These are phyloP conservation scores for Trifolium pratense DNA, from an alignment of 306 rosid genomes.

Conservation along the genomic window DNA sequence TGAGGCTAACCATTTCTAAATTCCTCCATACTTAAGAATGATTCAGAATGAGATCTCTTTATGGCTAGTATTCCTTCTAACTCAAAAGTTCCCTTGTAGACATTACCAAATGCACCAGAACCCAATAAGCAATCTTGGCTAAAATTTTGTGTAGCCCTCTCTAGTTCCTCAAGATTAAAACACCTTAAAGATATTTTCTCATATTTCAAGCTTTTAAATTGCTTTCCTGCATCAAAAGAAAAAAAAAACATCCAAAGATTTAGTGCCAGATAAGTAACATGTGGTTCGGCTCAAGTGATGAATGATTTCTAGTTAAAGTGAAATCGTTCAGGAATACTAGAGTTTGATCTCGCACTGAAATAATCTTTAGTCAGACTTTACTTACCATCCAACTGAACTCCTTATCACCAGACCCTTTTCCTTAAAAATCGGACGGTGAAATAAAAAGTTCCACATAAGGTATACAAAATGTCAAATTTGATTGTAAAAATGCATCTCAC, in stretches of 20 bases:
- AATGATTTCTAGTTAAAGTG: too few relatives aligned
- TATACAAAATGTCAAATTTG: background rate
- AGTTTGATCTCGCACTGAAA: background rate
- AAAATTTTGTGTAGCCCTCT: constrained; percentile 72
- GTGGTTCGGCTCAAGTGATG: too few relatives aligned
- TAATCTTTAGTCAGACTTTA: too few relatives aligned
- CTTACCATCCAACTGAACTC: too few relatives aligned
- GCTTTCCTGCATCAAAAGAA: constrained; percentile 26
- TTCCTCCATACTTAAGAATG: constrained; percentile 61
- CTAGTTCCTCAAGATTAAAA: constrained; percentile 63
- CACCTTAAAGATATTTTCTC: constrained; percentile 56
- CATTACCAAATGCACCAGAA: constrained; percentile 80
- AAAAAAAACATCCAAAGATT: background rate
- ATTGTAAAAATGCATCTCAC: constrained; percentile 42
- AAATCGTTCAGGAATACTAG: too few relatives aligned
- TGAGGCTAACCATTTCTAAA: constrained; percentile 68
- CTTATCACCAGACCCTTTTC: too few relatives aligned
- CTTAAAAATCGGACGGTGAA: too few relatives aligned
- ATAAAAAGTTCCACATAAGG: background rate
- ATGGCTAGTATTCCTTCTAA: constrained; percentile 67
- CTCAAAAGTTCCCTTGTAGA: constrained; percentile 67
- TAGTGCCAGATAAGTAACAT: too few relatives aligned
- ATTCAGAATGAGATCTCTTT: constrained; percentile 67
- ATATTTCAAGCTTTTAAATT: constrained; percentile 38
- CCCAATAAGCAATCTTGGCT: constrained; percentile 69